phyloP scores from a whole-genome alignment of 2,329 filamentous ascomycete genomes.

The Blastomyces gilchristii region DNA sequence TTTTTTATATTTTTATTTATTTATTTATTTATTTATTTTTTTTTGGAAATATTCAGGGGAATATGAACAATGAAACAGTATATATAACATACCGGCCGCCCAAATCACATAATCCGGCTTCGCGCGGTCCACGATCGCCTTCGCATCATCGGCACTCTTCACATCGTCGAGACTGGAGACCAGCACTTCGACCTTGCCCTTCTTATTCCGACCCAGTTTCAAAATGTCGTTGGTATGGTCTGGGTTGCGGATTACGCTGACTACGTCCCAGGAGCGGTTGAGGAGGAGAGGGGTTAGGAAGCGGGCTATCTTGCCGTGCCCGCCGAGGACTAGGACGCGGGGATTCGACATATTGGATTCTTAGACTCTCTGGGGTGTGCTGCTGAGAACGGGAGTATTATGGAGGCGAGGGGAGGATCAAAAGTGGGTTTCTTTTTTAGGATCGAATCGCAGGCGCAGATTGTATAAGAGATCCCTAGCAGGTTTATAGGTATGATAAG shows the following conservation, averaged over 20 bases:
- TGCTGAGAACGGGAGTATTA: background rate
- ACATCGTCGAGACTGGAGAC: slow-evolving; percentile 63
- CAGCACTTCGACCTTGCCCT: slow-evolving; percentile 57
- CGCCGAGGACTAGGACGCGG: slow-evolving; percentile 64
- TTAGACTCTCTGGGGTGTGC: background rate
- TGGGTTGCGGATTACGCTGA: slow-evolving; percentile 64
- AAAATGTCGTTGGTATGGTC: slow-evolving; percentile 57
- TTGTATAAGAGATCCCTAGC: no score
- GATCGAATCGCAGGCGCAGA: no score
- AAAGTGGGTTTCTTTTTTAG: no score
- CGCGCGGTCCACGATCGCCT: slow-evolving; percentile 44
- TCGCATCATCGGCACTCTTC: slow-evolving; percentile 51
- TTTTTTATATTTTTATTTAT: no score
- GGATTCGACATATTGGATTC: slow-evolving; percentile 3
- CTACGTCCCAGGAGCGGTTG: slow-evolving; percentile 63
- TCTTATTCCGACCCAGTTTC: slow-evolving; percentile 46
- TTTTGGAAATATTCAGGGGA: no score
- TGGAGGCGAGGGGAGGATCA: background rate
- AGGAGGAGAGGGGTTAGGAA: slow-evolving; percentile 67
- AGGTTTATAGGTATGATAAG: background rate
- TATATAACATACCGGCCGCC: slow-evolving; percentile 32
- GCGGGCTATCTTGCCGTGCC: slow-evolving; percentile 69
- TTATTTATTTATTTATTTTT: no score
- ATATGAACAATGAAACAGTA: no score
- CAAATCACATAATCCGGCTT: slow-evolving; percentile 39